Percentiles rank a stretch among this genome's conserved stretches.
phyloP scores from a whole-genome alignment of 1,139 yeast species.

The Pichia sp. region DNA sequence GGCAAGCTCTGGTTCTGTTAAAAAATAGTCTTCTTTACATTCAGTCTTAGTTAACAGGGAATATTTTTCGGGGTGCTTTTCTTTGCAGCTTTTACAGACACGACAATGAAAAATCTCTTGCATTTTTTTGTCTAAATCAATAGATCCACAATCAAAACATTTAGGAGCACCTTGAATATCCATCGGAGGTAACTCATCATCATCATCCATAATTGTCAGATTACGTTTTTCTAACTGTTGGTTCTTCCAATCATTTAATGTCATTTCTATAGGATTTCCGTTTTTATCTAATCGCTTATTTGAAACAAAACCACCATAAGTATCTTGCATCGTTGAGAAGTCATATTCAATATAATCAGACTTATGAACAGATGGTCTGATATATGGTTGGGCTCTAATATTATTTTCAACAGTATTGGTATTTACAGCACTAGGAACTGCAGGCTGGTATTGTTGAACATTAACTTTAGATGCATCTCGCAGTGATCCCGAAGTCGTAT shows the following conservation, averaged over 20 bases:
- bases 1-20: conserved; percentile 86
- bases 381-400: conserved; percentile 6
- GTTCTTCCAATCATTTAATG: conserved; percentile 74
- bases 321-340: conserved; percentile 80
- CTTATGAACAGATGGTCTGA: conserved; percentile 43
- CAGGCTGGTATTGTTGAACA: conserved; percentile 3
- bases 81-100: conserved; percentile 76
- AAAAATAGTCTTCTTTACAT: conserved; percentile 82
- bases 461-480: conserved; percentile 32
- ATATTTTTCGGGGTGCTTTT: conserved; percentile 75
- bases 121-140: conserved; percentile 73
- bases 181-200: conserved; percentile 52
- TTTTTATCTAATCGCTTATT: conserved; percentile 31
- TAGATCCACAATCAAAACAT: conserved; percentile 73
- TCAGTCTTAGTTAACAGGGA: conserved; percentile 91
- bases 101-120: conserved; percentile 60
- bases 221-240: conserved; percentile 41
- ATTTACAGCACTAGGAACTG: conserved; percentile 4
- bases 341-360: conserved; percentile 87
- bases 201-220: conserved; percentile 14
- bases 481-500: conserved; percentile 25
- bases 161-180: conserved; percentile 68
- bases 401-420: background rate
- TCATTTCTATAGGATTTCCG: conserved; percentile 32
- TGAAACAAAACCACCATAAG: conserved; percentile 78